A percentile compares a stretch with the other conserved stretches of the same genome.
phyloP scores from a whole-genome alignment of 176 grass and related monocot species.

The Cenchrus purpureus region DNA sequence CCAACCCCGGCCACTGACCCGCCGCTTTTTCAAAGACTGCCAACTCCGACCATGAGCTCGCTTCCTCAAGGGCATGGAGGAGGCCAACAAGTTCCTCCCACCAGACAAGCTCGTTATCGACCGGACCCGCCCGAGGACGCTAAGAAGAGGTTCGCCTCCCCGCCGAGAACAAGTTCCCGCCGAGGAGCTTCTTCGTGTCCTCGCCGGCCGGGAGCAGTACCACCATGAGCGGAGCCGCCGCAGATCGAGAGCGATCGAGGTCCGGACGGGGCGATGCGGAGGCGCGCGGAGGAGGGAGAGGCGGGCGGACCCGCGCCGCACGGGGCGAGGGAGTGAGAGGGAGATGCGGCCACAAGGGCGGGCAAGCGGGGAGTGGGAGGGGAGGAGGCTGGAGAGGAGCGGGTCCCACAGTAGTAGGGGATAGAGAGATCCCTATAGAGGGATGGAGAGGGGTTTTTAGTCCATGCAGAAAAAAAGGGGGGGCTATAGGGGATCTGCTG shows the following conservation, averaged over 20 bases:
- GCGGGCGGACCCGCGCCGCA: too few relatives aligned
- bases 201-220: conserved; percentile 18
- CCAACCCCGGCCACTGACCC: background rate
- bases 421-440: too few relatives aligned
- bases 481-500: too few relatives aligned
- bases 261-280: conserved; percentile 33
- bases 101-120: conserved; percentile 43
- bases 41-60: conserved; percentile 58
- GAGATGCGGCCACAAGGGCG: too few relatives aligned
- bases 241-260: too few relatives aligned
- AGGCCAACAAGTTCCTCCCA: conserved; percentile 81
- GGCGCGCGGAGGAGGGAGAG: background rate
- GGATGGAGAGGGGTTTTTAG: too few relatives aligned
- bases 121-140: conserved; percentile 22
- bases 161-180: conserved; percentile 18
- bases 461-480: too few relatives aligned
- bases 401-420: too few relatives aligned
- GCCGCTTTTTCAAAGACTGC: conserved; percentile 49
- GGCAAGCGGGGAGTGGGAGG: too few relatives aligned
- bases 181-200: background rate
- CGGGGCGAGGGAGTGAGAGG: too few relatives aligned
- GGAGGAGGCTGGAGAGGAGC: too few relatives aligned
- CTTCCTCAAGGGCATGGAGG: conserved; percentile 77
- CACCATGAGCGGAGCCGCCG: too few relatives aligned
- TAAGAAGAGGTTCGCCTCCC: conserved; percentile 10